Conservation (phyloP, 139 green algal species). For the Pleodorina starrii region DNA sequence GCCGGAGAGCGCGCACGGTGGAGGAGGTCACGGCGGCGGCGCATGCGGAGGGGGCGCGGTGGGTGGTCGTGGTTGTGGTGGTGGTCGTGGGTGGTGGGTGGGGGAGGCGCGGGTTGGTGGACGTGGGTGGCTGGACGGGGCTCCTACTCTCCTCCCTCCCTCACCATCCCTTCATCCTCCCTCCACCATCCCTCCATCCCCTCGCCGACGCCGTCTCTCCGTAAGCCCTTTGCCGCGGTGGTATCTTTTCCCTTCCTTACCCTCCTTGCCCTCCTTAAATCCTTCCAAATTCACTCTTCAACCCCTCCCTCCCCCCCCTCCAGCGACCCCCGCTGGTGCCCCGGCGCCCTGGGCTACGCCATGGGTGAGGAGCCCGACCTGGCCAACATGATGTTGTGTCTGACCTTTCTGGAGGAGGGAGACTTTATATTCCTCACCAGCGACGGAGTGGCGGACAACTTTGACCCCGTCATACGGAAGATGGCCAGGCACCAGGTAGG, state of each 20-base stretch:
- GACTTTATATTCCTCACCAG: conserved; percentile 64
- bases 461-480: conserved; percentile 64
- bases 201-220: no score
- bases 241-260: no score
- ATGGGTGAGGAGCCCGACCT: conserved; percentile 66
- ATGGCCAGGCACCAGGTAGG: conserved; percentile 47
- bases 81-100: no score
- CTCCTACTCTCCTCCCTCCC: background rate
- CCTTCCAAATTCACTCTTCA: background rate
- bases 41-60: conserved; percentile 25
- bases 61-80: background rate
- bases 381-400: conserved; percentile 56
- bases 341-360: conserved; percentile 64
- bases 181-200: background rate
- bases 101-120: background rate
- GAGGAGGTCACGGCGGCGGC: conserved; percentile 57
- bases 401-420: conserved; percentile 60
- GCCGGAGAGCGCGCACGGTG: background rate
- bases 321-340: conserved; percentile 64
- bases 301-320: background rate
- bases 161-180: background rate
- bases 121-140: background rate
- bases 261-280: background rate
- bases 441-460: conserved; percentile 69
- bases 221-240: no score